These are phyloP conservation scores for Flagelloscypha sp. DNA, from an alignment of 768 basidiomycete genomes.

Conservation along the genomic window DNA sequence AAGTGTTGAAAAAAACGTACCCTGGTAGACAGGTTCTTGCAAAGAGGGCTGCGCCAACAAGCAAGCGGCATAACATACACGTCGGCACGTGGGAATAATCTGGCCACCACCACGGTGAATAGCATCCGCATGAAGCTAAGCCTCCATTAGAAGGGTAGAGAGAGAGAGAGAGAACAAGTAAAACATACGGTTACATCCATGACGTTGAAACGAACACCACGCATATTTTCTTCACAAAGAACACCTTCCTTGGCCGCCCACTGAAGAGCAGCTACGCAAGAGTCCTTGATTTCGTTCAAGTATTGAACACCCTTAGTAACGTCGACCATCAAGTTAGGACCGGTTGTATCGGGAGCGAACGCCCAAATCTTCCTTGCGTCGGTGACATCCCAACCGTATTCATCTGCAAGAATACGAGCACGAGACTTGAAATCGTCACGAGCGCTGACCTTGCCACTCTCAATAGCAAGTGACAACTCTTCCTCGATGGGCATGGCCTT, in stretches of 20 bases:
- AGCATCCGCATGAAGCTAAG: constrained; percentile 91
- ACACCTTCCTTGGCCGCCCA: constrained; percentile 99
- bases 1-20: constrained; percentile 28
- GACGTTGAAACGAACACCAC: constrained; percentile 93
- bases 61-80: constrained; percentile 93
- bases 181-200: constrained; percentile 83
- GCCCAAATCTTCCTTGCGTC: constrained; percentile 99
- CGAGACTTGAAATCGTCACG: constrained; percentile 98
- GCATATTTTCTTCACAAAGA: constrained; percentile 96
- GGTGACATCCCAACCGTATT: constrained; percentile 97
- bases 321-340: constrained; percentile 94
- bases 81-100: constrained; percentile 93
- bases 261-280: constrained; percentile 97
- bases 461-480: constrained; percentile 90
- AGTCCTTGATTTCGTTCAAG: constrained; percentile 99
- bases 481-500: constrained; percentile 93
- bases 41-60: constrained; percentile 84
- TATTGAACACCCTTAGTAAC: constrained; percentile 99
- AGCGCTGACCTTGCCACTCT: constrained; percentile 71
- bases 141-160: constrained; percentile 3
- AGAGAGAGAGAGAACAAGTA: constrained; percentile 1
- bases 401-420: constrained; percentile 92
- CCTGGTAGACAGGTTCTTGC: constrained; percentile 95
- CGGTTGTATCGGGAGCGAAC: constrained; percentile 98
- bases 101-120: constrained; percentile 99